Base-by-base conservation (phyloP, 164 flowering plant species). In the Houttuynia cordata region DNA sequence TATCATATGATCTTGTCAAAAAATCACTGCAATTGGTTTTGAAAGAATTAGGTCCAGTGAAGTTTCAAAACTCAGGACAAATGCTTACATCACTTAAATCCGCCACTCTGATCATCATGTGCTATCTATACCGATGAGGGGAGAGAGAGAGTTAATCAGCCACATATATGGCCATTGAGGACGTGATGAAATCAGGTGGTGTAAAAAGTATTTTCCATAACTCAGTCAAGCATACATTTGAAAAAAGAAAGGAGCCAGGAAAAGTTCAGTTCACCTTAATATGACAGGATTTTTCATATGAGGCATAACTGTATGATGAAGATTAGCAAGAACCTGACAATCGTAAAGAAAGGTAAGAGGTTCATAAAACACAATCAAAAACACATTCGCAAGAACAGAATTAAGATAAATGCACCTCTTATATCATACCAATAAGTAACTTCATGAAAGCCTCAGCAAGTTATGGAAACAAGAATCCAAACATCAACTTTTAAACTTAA, bases 1-100 rank as follows among this genome's bases (percentile, higher is more conserved):
- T 81, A 70, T 90, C 97, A 79, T 93, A 93, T 45, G 99, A 93
- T 74, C 85, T 80, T 53, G 99, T 88, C 66, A 93, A 81, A 53
- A 93, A 90, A 74, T 93, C 99, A 70, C 99, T 93, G 97, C 86
- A 81, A 8, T 64, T 58, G 17, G 2, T 21, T 45, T 23, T 56
- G 61, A 39, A 24, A 30, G 3, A 53, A 18, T n/a, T n/a, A 21
- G 13, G 24, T 8, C n/a, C n/a, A n/a, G n/a, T n/a, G n/a, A 24
- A 54, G 15, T 54, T 10, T 9, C 24, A 12, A 30, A 22, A 20
- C 25, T 3, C 24, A 54, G 21, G 17, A 54, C 23, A 10, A 20
- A 45, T 12, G 14, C 14, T 45, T 10, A 10, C 49, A 45, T 17
- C 49, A 45, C 17, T 45, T 12, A 12, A 12, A 12, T 45, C 13